Evolutionary conservation across 2,329 filamentous ascomycete species (phyloP), one percentile per base, ranked within the genome.

Genomic region (Alternaria longipes): DNA sequence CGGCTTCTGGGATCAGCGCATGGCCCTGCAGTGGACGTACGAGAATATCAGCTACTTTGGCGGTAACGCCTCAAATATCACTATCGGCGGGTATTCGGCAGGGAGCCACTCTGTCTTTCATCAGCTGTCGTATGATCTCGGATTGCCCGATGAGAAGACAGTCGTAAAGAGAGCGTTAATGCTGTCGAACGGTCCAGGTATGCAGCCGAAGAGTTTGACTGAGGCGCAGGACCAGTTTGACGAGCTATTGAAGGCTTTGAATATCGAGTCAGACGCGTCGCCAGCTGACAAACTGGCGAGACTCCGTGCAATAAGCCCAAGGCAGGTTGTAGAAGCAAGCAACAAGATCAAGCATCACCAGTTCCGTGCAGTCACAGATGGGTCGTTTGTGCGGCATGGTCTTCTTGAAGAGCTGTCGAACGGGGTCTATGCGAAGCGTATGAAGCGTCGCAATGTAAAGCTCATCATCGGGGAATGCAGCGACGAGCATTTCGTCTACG

Each of bases 1-100:
- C 28, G 85, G 85, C 3, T 86, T 87, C 73, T 87, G 84, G 84
- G 85, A 87, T 59, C 85, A 87, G 64, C 78, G 85, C 11, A 67
- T 83, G 24, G 85, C 85, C 2, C 74, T 87, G 8, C 84, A 87
- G 69, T 87, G 85, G 85, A 85, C 83, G 6, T 78, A 79, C 61
- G 81, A 83, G 54, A 83, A 85, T 58, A 81, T 85, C 54, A 74
- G 67, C 34, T 79, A 81, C n/a, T 86, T 87, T 60, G 83, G 83
- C 1, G 85, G 85, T 4, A 78, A 86, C 68, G 69, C 78, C 0
- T 71, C 73, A 2, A 84, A 85, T 55, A 84, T 87, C 55, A 86
- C 85, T 0, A 77, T 87, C 20, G 82, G 76, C 2, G 85, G 86
- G 2, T 87, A 88, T 65, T 86, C 84, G 4, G 86, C 86, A 1